A percentile compares a stretch with the other conserved stretches of the same genome.
Conservation (phyloP, 345 rosid genomes). For the Toxicodendron radicans region DNA sequence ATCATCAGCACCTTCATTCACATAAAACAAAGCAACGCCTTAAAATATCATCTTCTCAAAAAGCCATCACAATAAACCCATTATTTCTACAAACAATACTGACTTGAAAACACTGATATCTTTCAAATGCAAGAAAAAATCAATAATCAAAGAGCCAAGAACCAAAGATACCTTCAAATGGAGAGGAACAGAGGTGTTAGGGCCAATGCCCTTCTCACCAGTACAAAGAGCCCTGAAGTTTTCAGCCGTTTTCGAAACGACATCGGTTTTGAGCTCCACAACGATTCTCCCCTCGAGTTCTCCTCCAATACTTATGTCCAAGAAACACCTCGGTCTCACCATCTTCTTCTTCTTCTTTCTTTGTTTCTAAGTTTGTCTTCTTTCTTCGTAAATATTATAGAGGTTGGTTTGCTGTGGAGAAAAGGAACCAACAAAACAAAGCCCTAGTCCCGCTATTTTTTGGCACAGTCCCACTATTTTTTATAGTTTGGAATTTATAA, state of each 20-base stretch:
- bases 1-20: neutral
- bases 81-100: neutral
- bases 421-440: neutral
- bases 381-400: neutral
- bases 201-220: conserved; percentile 90
- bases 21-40: neutral
- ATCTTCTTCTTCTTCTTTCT: conserved; percentile 31
- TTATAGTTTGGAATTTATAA: too few species aligned
- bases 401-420: neutral
- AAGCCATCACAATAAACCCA: conserved; percentile 12
- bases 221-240: conserved; percentile 94
- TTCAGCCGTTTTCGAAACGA: conserved; percentile 89
- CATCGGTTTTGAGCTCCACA: conserved; percentile 77
- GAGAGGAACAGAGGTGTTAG: conserved; percentile 69
- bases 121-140: neutral
- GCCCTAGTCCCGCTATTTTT: conserved; percentile 2
- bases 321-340: conserved; percentile 68
- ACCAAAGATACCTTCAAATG: conserved; percentile 67
- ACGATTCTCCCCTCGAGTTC: conserved; percentile 92
- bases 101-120: neutral
- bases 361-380: neutral
- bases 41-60: neutral
- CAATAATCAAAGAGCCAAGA: neutral
- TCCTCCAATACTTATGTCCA: conserved; percentile 88
- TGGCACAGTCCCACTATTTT: neutral